Percentiles rank a stretch among this genome's conserved stretches.
These are phyloP conservation scores for Auricularia sp. DNA, from an alignment of 768 basidiomycete species.

Conservation along the genomic window DNA sequence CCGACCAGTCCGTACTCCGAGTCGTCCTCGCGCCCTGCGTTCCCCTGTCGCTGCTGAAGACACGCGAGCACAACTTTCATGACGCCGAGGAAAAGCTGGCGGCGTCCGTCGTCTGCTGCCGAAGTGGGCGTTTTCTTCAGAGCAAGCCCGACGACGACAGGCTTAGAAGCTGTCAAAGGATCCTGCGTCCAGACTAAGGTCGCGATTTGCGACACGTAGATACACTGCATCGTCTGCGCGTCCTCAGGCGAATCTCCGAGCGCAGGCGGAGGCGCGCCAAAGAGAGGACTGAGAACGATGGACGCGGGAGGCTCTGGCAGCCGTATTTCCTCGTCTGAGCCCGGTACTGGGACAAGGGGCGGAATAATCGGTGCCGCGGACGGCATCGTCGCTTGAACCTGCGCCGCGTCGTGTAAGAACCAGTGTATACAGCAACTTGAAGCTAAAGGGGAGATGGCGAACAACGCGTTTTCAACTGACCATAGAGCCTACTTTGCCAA, in stretches of 20 bases:
- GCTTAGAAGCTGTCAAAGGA: slow-evolving; percentile 29
- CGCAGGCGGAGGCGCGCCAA: slow-evolving; percentile 38
- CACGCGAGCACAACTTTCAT: not conserved
- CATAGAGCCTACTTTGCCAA: slow-evolving; percentile 83
- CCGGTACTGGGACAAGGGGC: slow-evolving; percentile 20
- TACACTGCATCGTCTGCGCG: slow-evolving; percentile 58
- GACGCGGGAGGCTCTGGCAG: slow-evolving; percentile 60
- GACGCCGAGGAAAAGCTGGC: not conserved
- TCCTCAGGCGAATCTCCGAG: slow-evolving; percentile 51
- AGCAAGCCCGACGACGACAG: slow-evolving; percentile 69
- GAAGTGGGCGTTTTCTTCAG: slow-evolving; percentile 27
- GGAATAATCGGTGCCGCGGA: slow-evolving; percentile 44
- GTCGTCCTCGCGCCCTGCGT: too few relatives aligned
- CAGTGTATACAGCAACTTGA: too few relatives aligned
- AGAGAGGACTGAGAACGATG: slow-evolving; percentile 63
- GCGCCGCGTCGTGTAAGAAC: not conserved
- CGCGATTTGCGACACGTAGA: slow-evolving; percentile 82
- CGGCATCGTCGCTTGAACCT: slow-evolving; percentile 80
- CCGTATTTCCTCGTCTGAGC: slow-evolving; percentile 7
- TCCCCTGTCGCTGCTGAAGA: not conserved
- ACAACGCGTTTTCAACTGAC: slow-evolving; percentile 32
- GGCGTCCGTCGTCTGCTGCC: slow-evolving; percentile 12
- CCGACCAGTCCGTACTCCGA: too few relatives aligned
- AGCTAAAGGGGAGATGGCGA: not conserved
- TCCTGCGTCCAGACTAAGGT: slow-evolving; percentile 64